phyloP scores from a whole-genome alignment of 495 filamentous ascomycete species.

The Xylaria nigripes region DNA sequence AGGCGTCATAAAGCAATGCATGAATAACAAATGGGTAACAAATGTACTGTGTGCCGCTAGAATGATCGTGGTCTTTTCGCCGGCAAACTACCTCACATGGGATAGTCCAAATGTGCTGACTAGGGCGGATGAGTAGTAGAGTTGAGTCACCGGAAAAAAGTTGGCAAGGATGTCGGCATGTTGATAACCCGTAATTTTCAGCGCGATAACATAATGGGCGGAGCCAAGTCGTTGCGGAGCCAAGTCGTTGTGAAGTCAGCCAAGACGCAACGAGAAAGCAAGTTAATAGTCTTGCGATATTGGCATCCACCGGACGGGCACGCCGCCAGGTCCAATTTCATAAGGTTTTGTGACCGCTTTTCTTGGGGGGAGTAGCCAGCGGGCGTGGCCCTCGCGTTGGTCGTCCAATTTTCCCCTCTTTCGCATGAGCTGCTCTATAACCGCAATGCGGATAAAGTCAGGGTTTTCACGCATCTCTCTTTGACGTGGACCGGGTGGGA shows the following conservation, averaged over 20 bases:
- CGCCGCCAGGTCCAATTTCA: slow-evolving; percentile 42
- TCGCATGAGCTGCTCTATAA: slow-evolving; percentile 97
- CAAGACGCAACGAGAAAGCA: background rate
- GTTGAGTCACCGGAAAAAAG: too few relatives aligned
- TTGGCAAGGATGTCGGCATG: background rate
- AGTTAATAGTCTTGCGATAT: slow-evolving; percentile 15
- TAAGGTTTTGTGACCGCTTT: slow-evolving; percentile 48
- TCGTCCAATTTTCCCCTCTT: slow-evolving; percentile 83
- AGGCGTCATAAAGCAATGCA: background rate
- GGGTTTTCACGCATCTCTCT: slow-evolving; percentile 88
- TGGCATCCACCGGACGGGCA: slow-evolving; percentile 45
- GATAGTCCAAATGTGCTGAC: too few relatives aligned
- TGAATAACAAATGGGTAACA: background rate
- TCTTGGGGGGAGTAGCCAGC: slow-evolving; percentile 80
- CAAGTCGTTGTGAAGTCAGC: background rate
- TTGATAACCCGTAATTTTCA: background rate
- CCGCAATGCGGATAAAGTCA: slow-evolving; percentile 88
- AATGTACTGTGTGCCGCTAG: background rate
- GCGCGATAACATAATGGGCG: background rate
- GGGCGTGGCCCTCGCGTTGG: slow-evolving; percentile 70
- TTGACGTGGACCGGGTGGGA: slow-evolving; percentile 53
- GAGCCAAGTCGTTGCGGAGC: too few relatives aligned
- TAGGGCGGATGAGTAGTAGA: too few relatives aligned
- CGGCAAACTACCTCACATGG: background rate
- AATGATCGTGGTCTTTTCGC: background rate